Conservation (phyloP, 164 flowering plant species). For the Vitis riparia region DNA sequence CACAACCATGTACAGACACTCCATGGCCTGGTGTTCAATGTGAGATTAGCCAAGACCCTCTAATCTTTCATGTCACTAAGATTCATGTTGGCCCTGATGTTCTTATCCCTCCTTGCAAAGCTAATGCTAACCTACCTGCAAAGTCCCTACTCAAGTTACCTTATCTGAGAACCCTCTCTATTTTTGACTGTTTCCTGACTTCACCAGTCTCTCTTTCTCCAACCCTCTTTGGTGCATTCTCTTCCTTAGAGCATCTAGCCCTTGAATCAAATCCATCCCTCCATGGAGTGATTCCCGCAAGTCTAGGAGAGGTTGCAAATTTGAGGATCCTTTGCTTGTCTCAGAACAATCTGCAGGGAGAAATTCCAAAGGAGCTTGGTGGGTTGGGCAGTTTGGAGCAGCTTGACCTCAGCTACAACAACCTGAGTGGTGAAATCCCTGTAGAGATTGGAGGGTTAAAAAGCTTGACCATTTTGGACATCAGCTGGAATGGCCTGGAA, state of each 20-base stretch:
- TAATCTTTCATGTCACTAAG: constrained; percentile 49
- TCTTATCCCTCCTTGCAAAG: constrained; percentile 41
- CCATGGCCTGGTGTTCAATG: constrained; percentile 67
- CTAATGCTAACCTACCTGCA: constrained; percentile 33
- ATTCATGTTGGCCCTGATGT: constrained; percentile 50
- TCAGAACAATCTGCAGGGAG: constrained; percentile 46
- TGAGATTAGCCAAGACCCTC: constrained; percentile 34
- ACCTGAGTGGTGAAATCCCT: constrained; percentile 42
- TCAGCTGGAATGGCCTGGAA: constrained; percentile 38
- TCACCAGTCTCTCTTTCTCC: constrained; percentile 33
- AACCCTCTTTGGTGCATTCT: constrained; percentile 29
- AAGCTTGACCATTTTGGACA: constrained; percentile 44
- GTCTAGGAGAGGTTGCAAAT: constrained; percentile 14
- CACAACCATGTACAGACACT: constrained; percentile 57
- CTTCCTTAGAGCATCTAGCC: constrained; percentile 42
- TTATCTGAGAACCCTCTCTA: constrained; percentile 45
- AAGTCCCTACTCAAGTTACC: constrained; percentile 36
- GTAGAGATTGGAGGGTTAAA: constrained; percentile 40
- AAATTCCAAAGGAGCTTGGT: constrained; percentile 39
- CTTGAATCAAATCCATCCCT: constrained; percentile 48
- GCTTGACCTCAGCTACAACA: constrained; percentile 57
- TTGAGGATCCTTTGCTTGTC: constrained; percentile 41
- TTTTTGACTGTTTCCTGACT: constrained; percentile 41
- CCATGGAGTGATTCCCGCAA: constrained; percentile 39
- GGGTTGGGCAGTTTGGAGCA: constrained; percentile 33